phyloP scores from a whole-genome alignment of 495 filamentous ascomycete species.

The Penicillium nucicola region DNA sequence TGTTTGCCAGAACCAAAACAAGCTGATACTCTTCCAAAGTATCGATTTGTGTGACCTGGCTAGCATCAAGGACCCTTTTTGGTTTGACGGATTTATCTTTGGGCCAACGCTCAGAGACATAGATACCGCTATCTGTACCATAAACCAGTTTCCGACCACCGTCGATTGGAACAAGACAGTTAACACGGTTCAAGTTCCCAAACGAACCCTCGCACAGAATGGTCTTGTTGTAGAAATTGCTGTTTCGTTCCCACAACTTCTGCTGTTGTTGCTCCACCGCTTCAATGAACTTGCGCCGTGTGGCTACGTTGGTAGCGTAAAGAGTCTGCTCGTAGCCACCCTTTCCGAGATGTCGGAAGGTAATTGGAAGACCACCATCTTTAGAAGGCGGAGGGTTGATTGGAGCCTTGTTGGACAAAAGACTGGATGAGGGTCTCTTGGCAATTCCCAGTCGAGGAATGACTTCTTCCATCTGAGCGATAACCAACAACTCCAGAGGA shows the following conservation, averaged over 20 bases:
- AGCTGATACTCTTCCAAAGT: slow-evolving; percentile 92
- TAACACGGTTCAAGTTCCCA: slow-evolving; percentile 74
- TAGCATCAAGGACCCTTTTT: slow-evolving; percentile 78
- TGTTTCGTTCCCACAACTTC: slow-evolving; percentile 72
- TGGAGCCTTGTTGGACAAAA: slow-evolving; percentile 72
- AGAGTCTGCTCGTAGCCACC: slow-evolving; percentile 93
- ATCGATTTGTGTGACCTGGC: slow-evolving; percentile 89
- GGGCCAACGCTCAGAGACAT: slow-evolving; percentile 81
- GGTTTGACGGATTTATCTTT: slow-evolving; percentile 77
- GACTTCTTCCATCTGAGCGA: slow-evolving; percentile 94
- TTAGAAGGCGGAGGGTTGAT: slow-evolving; percentile 50
- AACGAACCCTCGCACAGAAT: slow-evolving; percentile 86
- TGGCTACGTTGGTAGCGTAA: slow-evolving; percentile 66
- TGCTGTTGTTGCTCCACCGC: slow-evolving; percentile 88
- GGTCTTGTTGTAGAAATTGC: slow-evolving; percentile 90
- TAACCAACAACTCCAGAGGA: slow-evolving; percentile 87
- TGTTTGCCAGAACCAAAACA: slow-evolving; percentile 88
- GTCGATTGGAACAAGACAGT: slow-evolving; percentile 90
- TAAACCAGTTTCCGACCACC: slow-evolving; percentile 92
- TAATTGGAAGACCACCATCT: slow-evolving; percentile 84
- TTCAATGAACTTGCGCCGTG: slow-evolving; percentile 92
- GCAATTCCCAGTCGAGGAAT: slow-evolving; percentile 74
- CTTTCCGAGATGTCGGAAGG: slow-evolving; percentile 97
- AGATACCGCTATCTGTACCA: slow-evolving; percentile 92
- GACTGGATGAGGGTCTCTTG: slow-evolving; percentile 84